Percentiles rank a stretch among this genome's conserved stretches.
phyloP scores from a whole-genome alignment of 116 monocot genomes.

The Iris pallida region DNA sequence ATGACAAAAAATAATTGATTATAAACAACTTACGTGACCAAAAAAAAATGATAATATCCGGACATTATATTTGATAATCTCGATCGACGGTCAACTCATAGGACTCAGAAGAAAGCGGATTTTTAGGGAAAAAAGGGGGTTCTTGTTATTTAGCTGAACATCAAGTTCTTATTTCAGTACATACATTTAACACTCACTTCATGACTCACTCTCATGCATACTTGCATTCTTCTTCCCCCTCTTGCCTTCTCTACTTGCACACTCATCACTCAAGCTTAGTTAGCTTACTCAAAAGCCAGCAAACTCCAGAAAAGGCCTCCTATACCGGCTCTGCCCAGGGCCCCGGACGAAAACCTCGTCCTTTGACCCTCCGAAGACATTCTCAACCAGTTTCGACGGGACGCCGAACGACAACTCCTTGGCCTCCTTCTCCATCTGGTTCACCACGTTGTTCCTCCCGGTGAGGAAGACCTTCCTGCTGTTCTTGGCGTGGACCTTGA shows the following conservation, averaged over 20 bases:
- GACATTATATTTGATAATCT: too few relatives aligned
- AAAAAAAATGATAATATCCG: too few relatives aligned
- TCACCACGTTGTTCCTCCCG: conserved; percentile 17
- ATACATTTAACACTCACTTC: too few relatives aligned
- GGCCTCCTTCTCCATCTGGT: conserved; percentile 2
- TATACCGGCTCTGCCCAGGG: background rate
- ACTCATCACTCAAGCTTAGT: background rate
- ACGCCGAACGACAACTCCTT: conserved; percentile 12
- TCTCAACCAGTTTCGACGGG: background rate
- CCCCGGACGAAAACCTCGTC: conserved; percentile 4
- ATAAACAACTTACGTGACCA: too few relatives aligned
- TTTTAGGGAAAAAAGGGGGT: too few relatives aligned
- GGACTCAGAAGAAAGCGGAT: too few relatives aligned
- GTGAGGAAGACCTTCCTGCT: conserved; percentile 50
- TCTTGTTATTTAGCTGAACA: too few relatives aligned
- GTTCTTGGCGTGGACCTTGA: conserved; percentile 35
- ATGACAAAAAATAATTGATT: too few relatives aligned
- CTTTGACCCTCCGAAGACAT: background rate
- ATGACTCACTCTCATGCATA: too few relatives aligned
- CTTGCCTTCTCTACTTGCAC: background rate
- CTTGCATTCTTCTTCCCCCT: too few relatives aligned
- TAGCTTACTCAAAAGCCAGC: background rate
- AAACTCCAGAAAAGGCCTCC: background rate
- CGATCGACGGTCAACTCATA: too few relatives aligned
- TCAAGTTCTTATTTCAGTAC: too few relatives aligned